A percentile compares a stretch with the other conserved stretches of the same genome.
These are phyloP conservation scores for Neurospora sp. DNA, from an alignment of 495 filamentous ascomycete genomes.

Conservation along the genomic window DNA sequence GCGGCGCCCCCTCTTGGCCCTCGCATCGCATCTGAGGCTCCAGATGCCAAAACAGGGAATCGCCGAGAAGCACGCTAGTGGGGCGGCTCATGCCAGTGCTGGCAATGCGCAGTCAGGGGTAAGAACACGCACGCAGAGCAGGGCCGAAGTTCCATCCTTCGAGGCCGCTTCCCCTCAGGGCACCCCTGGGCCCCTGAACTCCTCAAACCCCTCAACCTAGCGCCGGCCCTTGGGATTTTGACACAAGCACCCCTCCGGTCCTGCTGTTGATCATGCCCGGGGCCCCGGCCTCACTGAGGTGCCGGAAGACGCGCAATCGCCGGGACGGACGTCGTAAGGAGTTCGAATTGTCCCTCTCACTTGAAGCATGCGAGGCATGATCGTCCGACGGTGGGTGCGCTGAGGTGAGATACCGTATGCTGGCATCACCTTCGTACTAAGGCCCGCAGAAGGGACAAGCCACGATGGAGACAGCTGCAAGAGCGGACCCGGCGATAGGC, in stretches of 20 bases:
- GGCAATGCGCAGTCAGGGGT: background rate
- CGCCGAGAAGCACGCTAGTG: conserved; percentile 2
- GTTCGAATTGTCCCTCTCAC: background rate
- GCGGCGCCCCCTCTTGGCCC: conserved; percentile 9
- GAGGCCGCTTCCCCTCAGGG: background rate
- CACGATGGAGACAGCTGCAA: background rate
- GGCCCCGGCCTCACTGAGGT: background rate
- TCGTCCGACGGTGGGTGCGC: background rate
- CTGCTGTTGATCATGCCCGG: background rate
- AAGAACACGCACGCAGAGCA: background rate
- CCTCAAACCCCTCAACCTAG: background rate
- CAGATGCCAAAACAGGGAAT: conserved; percentile 19
- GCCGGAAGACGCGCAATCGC: background rate
- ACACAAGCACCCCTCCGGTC: background rate
- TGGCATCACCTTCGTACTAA: background rate
- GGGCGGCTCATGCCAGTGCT: background rate
- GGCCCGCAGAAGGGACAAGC: background rate
- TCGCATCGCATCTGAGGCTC: background rate
- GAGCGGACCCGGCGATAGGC: background rate
- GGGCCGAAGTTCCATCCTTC: background rate
- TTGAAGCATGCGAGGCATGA: background rate
- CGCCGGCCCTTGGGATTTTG: background rate
- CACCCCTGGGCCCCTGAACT: background rate
- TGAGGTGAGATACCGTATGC: background rate
- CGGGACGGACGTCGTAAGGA: background rate